Base-by-base conservation (phyloP, 495 filamentous ascomycete genomes). In the Neurospora sp. region DNA sequence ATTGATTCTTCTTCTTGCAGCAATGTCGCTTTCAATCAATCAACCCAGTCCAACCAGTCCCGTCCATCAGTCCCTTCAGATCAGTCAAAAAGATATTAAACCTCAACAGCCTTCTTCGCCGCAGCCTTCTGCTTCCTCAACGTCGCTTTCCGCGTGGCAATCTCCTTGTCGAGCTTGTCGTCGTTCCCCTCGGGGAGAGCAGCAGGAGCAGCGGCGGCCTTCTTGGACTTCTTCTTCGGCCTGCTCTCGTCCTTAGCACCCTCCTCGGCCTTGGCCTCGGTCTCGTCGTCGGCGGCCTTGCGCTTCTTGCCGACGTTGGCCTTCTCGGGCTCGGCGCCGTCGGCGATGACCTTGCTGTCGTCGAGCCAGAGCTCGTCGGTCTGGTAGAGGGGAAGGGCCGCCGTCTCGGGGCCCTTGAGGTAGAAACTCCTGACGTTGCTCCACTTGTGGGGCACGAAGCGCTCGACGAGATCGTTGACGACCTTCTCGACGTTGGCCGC, bases 281-380 rank as follows among this genome's bases (percentile, higher is more conserved):
- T 81, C 8, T 79, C 81, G 39, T 83, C 82, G 37, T 79, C 81
- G 39, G 84, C 76, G 23, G 85, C 81, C 83, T 88, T 86, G 77
- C 91, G 87, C 87, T 94, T 93, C 88, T 91, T 93, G 73, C 84
- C 85, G 72, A 87, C 84, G 80, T 89, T 90, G 73, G 84, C 83
- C 78, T 85, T 85, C 79, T 89, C 88, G 49, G 82, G 79, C 40
- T 84, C 85, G 60, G 88, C 81, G 71, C 88, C 89, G 77, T 90
- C 84, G 5, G 87, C 83, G 8, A 97, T 82, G 6, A 98, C 91
- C 81, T 97, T 92, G 27, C 82, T 85, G 75, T 95, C 92, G 71
- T 93, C 92, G 40, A 91, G 84, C 93, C 95, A 99, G 71, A 99
- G 83, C 84, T 98, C 93, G 78, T 91, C 89, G 10, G 96, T 92